Percentiles rank a stretch among this genome's conserved stretches.
phyloP scores from a whole-genome alignment of 2,329 filamentous ascomycete genomes.

The Botrytis paeoniae region DNA sequence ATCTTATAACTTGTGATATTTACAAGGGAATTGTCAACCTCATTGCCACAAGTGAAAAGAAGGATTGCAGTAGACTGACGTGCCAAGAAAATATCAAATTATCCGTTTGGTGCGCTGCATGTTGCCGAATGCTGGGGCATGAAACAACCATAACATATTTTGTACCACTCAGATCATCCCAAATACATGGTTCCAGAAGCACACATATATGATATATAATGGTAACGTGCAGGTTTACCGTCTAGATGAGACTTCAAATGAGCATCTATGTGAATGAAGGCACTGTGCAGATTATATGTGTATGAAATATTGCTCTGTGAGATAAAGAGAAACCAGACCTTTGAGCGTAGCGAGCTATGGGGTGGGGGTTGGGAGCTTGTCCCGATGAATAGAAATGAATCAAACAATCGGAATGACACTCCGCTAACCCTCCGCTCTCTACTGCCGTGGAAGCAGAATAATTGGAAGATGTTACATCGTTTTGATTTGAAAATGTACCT shows the following conservation, averaged over 20 bases:
- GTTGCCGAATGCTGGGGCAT: slow-evolving; percentile 8
- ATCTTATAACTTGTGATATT: slow-evolving; percentile 15
- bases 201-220: background rate
- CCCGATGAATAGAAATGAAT: background rate
- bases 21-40: background rate
- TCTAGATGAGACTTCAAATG: background rate
- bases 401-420: background rate
- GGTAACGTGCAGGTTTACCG: background rate
- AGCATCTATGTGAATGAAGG: background rate
- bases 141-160: slow-evolving; percentile 5
- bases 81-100: slow-evolving; percentile 15
- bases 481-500: background rate
- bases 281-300: background rate
- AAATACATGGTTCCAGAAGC: background rate
- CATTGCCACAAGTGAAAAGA: slow-evolving; percentile 8
- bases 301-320: background rate
- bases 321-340: background rate
- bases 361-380: background rate
- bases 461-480: background rate
- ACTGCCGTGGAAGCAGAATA: slow-evolving; percentile 3
- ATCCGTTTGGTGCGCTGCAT: slow-evolving; percentile 7
- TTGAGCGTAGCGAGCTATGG: background rate
- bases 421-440: background rate
- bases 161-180: slow-evolving; percentile 8
- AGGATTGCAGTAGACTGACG: background rate